These are phyloP conservation scores for Nicotiana attenuata DNA, from an alignment of 257 asterid genomes.

Conservation along the genomic window DNA sequence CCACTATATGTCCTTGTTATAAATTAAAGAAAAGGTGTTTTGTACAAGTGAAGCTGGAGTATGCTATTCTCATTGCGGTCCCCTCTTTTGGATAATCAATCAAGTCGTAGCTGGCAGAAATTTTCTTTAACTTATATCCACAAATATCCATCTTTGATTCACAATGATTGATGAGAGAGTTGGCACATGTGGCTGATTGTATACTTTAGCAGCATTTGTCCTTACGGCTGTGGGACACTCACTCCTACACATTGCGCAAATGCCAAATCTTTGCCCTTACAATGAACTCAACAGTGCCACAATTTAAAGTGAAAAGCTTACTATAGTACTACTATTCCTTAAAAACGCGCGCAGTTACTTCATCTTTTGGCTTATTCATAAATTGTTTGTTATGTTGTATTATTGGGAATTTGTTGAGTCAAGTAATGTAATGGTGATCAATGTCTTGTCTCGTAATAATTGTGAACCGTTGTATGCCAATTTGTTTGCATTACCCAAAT, in stretches of 20 bases:
- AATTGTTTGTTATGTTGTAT: neutral
- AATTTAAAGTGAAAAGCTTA: neutral
- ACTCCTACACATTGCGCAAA: neutral
- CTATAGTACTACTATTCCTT: neutral
- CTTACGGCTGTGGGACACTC: neutral
- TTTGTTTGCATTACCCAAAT: neutral
- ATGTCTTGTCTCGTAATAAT: neutral
- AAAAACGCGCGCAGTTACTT: too few relatives aligned
- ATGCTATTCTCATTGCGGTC: neutral
- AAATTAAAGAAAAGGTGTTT: neutral
- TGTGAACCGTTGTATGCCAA: neutral
- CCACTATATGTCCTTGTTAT: neutral
- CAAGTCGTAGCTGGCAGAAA: neutral
- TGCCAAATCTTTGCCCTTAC: neutral
- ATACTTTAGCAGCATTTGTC: neutral
- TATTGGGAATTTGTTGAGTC: neutral
- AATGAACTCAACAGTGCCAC: neutral
- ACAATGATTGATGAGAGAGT: slow-evolving; percentile 8
- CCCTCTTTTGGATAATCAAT: neutral
- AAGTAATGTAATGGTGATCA: neutral
- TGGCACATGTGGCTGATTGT: slow-evolving; percentile 1
- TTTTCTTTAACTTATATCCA: neutral
- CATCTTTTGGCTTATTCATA: too few relatives aligned
- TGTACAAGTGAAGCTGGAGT: slow-evolving; percentile 2
- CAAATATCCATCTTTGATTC: neutral